A percentile compares a stretch with the other conserved stretches of the same genome.
phyloP scores from a whole-genome alignment of 2,329 filamentous ascomycete species.

The Xylaria sp. region DNA sequence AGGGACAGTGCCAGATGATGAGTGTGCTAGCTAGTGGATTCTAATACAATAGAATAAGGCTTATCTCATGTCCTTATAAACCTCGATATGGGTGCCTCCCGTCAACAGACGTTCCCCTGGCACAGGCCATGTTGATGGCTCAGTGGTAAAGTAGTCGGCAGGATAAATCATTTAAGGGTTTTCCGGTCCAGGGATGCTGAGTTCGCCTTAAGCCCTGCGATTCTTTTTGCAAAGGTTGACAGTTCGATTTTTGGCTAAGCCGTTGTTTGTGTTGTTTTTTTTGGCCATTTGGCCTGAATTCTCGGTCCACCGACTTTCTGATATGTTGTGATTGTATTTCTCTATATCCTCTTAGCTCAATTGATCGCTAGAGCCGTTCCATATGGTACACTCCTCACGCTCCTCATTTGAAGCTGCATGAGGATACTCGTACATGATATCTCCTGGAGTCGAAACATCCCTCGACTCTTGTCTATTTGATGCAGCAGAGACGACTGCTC shows the following conservation, averaged over 20 bases:
- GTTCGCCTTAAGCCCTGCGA: conserved; percentile 31
- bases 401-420: conserved; percentile 19
- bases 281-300: background rate
- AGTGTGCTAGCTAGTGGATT: background rate
- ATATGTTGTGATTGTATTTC: background rate
- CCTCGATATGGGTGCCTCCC: background rate
- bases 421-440: conserved; percentile 25
- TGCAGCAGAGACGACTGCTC: background rate
- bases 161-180: conserved; percentile 10
- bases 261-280: background rate
- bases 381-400: conserved; percentile 23
- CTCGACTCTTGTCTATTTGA: background rate
- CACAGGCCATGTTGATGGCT: background rate
- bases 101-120: conserved; percentile 9
- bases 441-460: background rate
- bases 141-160: conserved; percentile 6
- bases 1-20: background rate
- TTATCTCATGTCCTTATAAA: conserved; percentile 20
- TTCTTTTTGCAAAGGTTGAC: background rate
- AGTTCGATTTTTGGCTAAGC: background rate
- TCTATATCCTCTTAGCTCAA: background rate
- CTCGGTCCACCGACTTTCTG: background rate
- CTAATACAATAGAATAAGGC: conserved; percentile 20
- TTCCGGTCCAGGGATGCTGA: conserved; percentile 21
- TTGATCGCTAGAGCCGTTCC: background rate